Base-by-base conservation (phyloP, 805 yeast genomes). In the Spathaspora boniae region DNA sequence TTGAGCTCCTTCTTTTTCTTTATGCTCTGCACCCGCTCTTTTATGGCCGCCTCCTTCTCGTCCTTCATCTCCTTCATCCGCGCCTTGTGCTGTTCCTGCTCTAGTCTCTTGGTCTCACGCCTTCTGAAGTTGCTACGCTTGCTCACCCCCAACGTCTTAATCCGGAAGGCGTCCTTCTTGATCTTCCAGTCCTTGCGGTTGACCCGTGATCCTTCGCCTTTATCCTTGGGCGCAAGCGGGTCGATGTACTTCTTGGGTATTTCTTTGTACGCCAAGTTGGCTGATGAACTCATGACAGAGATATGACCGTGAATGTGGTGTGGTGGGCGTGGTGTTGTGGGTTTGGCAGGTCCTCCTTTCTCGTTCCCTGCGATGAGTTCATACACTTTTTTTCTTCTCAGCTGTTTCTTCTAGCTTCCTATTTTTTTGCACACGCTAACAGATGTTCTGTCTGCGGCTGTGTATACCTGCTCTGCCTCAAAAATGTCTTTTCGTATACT, bases 1-100 rank as follows among this genome's bases (percentile, higher is more conserved):
- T 82, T 83, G 58, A 78, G 76, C 48, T 80, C 88, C 53, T 83
- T 75, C 60, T 85, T 80, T 47, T 82, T 86, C 65, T 81, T 86
- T 35, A 80, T 55, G 16, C 70, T 76, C 17, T 72, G 74, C 30
- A 80, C 62, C 44, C 72, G 72, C 17, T 63, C 72, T 44, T 72
- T 68, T 50, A 72, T 78, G 38, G 64, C 78, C 12, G 70, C 68
- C 46, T 75, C 80, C 59, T 88, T 87, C 47, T 87, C 97, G 19
- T 80, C 82, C 60, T 84, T 84, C 53, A 91, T 60, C 41, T 76
- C 86, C 54, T 75, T 74, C 38, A 89, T 58, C 52, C 81, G 81
- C 30, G 75, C 78, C 55, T 83, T 86, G 48, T 76, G 66, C 46
- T 80, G 83, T 33, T 75, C 68, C 35, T 82, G 84, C 50, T 80